Conservation (phyloP, 2,329 filamentous ascomycete genomes). For the Metarhizium brunneum region DNA sequence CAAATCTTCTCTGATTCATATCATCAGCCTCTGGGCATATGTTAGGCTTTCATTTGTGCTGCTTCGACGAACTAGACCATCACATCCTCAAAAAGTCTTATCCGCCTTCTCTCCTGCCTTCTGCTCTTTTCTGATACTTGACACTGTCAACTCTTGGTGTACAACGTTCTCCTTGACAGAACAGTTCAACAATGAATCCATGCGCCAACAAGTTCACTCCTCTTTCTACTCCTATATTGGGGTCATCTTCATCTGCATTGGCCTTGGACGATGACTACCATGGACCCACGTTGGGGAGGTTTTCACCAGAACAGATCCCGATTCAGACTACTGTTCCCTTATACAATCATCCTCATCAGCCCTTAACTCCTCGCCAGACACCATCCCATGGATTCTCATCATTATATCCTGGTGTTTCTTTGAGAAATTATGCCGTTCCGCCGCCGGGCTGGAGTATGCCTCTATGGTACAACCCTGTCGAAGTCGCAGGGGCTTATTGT, state of each 20-base stretch:
- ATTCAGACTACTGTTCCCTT: not conserved
- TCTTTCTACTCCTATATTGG: not conserved
- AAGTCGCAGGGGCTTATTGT: slow-evolving; percentile 3
- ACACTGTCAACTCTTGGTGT: not conserved
- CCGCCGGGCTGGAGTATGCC: slow-evolving; percentile 3
- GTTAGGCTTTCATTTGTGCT: not conserved
- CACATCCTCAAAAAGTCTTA: not conserved
- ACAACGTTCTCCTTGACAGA: not conserved
- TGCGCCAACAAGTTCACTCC: slow-evolving; percentile 6
- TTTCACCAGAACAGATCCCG: not conserved
- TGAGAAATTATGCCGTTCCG: not conserved
- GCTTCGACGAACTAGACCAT: not conserved
- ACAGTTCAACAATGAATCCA: slow-evolving; percentile 4
- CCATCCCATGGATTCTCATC: not conserved
- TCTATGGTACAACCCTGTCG: slow-evolving; percentile 4
- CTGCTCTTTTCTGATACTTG: not conserved
- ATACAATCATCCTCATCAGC: not conserved
- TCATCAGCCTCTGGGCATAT: not conserved
- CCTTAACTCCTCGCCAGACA: not conserved
- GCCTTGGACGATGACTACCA: not conserved
- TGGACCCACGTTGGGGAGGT: not conserved
- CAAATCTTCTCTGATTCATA: not conserved
- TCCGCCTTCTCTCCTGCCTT: not conserved
- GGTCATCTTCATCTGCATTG: not conserved
- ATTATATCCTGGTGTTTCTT: not conserved